phyloP scores from a whole-genome alignment of 495 filamentous ascomycete species.

The Chaetomium tenue region DNA sequence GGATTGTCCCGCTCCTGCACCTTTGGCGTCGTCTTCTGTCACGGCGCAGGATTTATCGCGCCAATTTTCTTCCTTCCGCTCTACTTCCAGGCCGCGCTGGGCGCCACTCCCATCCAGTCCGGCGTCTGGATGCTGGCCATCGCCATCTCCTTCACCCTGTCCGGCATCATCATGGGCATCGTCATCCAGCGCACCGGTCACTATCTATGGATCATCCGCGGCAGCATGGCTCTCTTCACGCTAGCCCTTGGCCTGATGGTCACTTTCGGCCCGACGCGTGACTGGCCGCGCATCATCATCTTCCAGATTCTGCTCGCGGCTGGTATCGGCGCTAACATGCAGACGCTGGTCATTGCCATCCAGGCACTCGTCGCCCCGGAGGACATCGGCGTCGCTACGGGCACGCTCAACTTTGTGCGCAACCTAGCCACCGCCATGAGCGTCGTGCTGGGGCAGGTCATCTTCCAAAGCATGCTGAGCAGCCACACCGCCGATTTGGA shows the following conservation, averaged over 20 bases:
- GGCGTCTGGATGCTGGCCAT: neutral
- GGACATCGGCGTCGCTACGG: neutral
- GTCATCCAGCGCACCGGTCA: neutral
- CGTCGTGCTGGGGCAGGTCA: neutral
- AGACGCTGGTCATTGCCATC: neutral
- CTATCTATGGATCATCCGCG: neutral
- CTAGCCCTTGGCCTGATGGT: neutral
- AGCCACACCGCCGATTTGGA: neutral
- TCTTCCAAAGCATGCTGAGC: neutral
- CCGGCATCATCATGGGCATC: neutral
- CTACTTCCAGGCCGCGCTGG: slow-evolving; percentile 48
- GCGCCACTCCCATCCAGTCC: slow-evolving; percentile 27
- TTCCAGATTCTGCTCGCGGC: neutral
- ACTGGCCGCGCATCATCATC: neutral
- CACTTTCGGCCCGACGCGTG: neutral
- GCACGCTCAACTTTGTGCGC: neutral
- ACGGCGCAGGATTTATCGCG: slow-evolving; percentile 19
- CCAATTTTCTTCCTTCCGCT: slow-evolving; percentile 46
- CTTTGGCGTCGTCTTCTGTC: slow-evolving; percentile 27
- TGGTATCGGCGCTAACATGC: neutral
- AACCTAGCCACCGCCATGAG: neutral
- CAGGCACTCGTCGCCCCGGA: neutral
- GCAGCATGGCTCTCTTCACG: neutral
- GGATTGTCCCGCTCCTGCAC: slow-evolving; percentile 27
- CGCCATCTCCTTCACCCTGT: neutral